These are phyloP conservation scores for Termitomyces sp. DNA, from an alignment of 768 basidiomycete genomes.

Conservation along the genomic window DNA sequence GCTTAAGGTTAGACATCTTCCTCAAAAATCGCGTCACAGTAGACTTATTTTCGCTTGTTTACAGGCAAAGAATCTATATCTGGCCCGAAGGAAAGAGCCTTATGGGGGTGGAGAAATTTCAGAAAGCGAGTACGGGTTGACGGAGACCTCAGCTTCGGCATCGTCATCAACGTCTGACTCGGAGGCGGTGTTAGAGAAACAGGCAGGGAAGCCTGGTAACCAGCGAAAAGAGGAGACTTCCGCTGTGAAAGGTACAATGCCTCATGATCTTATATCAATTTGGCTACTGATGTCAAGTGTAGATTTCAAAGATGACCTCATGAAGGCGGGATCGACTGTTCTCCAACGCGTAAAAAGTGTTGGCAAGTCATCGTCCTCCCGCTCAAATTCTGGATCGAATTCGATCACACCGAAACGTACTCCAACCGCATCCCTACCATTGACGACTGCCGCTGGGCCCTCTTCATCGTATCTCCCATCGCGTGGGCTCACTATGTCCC, in stretches of 20 bases:
- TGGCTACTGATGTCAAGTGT: not conserved
- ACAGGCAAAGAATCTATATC: conserved; percentile 74
- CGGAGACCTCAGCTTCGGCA: conserved; percentile 17
- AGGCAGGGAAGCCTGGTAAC: conserved; percentile 11
- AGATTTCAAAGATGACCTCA: conserved; percentile 25
- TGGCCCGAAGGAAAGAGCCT: conserved; percentile 22
- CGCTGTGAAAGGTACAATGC: conserved; percentile 24
- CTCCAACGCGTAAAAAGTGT: conserved; percentile 36
- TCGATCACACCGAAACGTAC: conserved; percentile 2
- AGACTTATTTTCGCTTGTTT: not conserved
- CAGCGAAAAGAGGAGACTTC: conserved; percentile 19
- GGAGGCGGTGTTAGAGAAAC: conserved; percentile 21
- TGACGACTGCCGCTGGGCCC: not conserved
- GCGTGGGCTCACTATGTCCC: not conserved
- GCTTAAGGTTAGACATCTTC: conserved; percentile 56
- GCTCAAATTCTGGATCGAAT: conserved; percentile 8
- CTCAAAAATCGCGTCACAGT: not conserved
- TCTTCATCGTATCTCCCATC: not conserved
- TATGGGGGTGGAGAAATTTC: conserved; percentile 7
- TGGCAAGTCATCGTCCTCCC: conserved; percentile 15
- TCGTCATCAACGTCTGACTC: conserved; percentile 31
- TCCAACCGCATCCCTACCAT: conserved; percentile 2
- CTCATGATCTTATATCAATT: not conserved
- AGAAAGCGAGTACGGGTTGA: conserved; percentile 17
- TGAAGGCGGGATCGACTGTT: conserved; percentile 33